Base-by-base conservation (phyloP, 148 eudicot species). In the Salicornia ramosissima region DNA sequence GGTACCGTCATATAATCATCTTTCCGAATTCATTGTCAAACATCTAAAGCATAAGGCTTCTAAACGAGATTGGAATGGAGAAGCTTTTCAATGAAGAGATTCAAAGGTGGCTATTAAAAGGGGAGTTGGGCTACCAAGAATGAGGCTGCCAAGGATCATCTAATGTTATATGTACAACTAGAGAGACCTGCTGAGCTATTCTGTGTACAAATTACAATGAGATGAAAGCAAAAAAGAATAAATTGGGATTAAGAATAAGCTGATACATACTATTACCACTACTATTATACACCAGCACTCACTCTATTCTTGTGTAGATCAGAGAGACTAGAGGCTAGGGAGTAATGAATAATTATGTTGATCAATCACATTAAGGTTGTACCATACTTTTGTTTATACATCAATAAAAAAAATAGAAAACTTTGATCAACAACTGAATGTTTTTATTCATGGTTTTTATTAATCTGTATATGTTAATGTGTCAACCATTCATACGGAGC, bases 1-100 rank as follows among this genome's bases (percentile, higher is more conserved):
- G 99, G 93, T 39, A 86, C 85, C 1, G 72, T 83, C 65, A 95
- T 95, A 82, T 95, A 78, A 77, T 64, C 69, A 16, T 49, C 39
- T n/a, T 8, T 53, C 52, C 12, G 42, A 22, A 4, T 29, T 28
- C 52, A 24, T 29, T 30, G 15, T 25, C 40, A n/a, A 26, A 39
- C 45, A 61, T 70, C 26, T 15, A 10, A 22, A 36, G 21, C 16
- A 53, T 18, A 43, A 22, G 66, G 25, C 52, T 65, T 25, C 21
- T 1, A 67, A 70, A 55, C 7, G 58, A 21, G 62, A 43, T 57
- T 47, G 42, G 19, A 15, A 53, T 25, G 26, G n/a, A 51, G 46
- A 60, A 60, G 11, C 30, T 39, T n/a, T 26, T 13, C 49, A 22
- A 14, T 31, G 26, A n/a, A 29, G 30, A 28, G 11, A 49, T 66